A percentile compares a stretch with the other conserved stretches of the same genome.
Conservation (phyloP, 345 rosid species). For the Salix koriyanagi region DNA sequence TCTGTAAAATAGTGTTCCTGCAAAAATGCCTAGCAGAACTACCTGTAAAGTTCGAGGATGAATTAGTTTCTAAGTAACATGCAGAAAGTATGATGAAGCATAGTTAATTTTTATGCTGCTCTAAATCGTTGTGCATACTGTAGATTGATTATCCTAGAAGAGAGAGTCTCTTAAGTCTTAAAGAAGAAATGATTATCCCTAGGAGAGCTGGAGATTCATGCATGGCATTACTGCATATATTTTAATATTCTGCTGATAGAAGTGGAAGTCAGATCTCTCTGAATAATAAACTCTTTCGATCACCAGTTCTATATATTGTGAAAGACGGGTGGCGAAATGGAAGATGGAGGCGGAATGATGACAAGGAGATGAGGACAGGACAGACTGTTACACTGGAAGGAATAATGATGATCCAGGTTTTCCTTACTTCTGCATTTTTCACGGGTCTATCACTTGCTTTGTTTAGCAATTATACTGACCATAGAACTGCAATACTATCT, state of each 20-base stretch:
- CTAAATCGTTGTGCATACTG: neutral
- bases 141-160: neutral
- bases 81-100: neutral
- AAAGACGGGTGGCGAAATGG: slow-evolving; percentile 5
- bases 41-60: slow-evolving; percentile 22
- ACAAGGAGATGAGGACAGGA: neutral
- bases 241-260: neutral
- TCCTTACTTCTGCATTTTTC: neutral
- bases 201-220: neutral
- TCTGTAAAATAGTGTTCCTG: slow-evolving; percentile 30
- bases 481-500: neutral
- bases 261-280: neutral
- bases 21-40: slow-evolving; percentile 21
- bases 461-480: neutral
- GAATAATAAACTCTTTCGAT: neutral
- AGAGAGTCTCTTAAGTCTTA: no score
- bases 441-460: neutral
- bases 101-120: neutral
- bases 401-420: neutral
- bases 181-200: no score
- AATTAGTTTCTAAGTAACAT: neutral
- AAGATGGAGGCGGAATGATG: slow-evolving; percentile 11
- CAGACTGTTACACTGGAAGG: neutral
- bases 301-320: neutral
- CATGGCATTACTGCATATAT: neutral